These are phyloP conservation scores for Skeletonema marinoi DNA, from an alignment of 108 stramenopile species.

Conservation along the genomic window DNA sequence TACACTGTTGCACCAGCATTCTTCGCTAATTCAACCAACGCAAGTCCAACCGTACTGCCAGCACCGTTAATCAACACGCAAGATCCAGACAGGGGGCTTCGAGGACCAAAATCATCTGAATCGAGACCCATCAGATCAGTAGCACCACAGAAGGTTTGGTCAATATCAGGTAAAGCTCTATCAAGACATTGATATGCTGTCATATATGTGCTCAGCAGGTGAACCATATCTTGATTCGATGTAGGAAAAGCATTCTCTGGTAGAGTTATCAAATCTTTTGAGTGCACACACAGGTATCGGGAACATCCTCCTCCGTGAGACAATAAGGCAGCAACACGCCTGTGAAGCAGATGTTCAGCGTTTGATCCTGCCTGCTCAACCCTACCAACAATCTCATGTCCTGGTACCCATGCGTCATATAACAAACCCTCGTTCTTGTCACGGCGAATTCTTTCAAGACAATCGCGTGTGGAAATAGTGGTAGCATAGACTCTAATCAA, in stretches of 20 bases:
- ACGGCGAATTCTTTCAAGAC: not conserved
- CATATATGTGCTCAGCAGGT: constrained; percentile 72
- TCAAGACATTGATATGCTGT: constrained; percentile 65
- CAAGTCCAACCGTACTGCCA: constrained; percentile 54
- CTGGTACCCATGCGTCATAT: not conserved
- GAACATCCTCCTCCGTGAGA: constrained; percentile 69
- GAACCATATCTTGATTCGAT: constrained; percentile 43
- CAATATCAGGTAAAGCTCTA: not conserved
- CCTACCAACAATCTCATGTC: not conserved
- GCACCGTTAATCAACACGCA: constrained; percentile 70
- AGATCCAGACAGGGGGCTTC: constrained; percentile 49
- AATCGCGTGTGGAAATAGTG: not conserved
- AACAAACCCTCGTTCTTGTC: not conserved
- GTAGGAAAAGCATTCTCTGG: constrained; percentile 31
- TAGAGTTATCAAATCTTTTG: constrained; percentile 56
- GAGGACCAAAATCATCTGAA: not conserved
- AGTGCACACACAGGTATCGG: constrained; percentile 49
- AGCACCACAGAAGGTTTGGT: not conserved
- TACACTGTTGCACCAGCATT: constrained; percentile 59
- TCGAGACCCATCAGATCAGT: not conserved
- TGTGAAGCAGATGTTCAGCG: not conserved
- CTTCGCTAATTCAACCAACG: constrained; percentile 59
- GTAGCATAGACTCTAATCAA: not conserved
- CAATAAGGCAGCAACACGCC: constrained; percentile 64
- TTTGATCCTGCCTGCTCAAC: not conserved